Base-by-base conservation (phyloP, 177 flowering plant genomes). In the Vitis hybrid region DNA sequence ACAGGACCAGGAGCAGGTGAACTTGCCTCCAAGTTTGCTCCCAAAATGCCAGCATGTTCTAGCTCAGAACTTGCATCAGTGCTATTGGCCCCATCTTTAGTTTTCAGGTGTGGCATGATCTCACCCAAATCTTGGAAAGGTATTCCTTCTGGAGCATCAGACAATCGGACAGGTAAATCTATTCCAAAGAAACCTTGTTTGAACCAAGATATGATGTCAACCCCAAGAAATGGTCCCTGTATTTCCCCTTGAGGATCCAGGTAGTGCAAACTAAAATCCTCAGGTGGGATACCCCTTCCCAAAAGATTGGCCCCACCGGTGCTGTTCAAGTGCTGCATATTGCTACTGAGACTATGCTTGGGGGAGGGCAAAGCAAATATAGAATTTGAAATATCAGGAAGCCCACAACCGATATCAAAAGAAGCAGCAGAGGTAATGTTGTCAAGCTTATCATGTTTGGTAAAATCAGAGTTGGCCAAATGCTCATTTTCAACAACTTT, bases 141-240 rank as follows among this genome's bases (percentile, higher is more conserved):
- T 39, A 90, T 76, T 62, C 85, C 90, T 64, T 89, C 94, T n/a
- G 94, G 91, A 64, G 97, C 92, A 87, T 88, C 97, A 56, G 87
- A 82, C 61, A 87, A 72, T 49, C 98, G 87, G 15, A 95, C 97
- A 1, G 85, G 97, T 54, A 95, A 82, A 62, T 93, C 97, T 39
- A 79, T 79, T 52, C 98, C 97, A 82, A 93, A 95, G 77, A 86
- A 95, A 5, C 98, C 98, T 79, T 93, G 94, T 18, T 89, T 90
- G 72, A 89, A 93, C 99, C 99, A 95, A 45, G 88, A 84, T 61
- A 93, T 84, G 65, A 95, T 88, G 78, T 95, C 99, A 66, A 80
- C 84, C 48, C 94, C 97, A 51, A 90, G 79, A 76, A 87, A 95
- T 18, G 99, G 99, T 3, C 99, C 99, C 79, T 95, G 99, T 52